Evolutionary conservation across 2,329 filamentous ascomycete genomes (phyloP), one percentile per base, ranked within the genome.

Genomic region (Cordyceps militaris): DNA sequence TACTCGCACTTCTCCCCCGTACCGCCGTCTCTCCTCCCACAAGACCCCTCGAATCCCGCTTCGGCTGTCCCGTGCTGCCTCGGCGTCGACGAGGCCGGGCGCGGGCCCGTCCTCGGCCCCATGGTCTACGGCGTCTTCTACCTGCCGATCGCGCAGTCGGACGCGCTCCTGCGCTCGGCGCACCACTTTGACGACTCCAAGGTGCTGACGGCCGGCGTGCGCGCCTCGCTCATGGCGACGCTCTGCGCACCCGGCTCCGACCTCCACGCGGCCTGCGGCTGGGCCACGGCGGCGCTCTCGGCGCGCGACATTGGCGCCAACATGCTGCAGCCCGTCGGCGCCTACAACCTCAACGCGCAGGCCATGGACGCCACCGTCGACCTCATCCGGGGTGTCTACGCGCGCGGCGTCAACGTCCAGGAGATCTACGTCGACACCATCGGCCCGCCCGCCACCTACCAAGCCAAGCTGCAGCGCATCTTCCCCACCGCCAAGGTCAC

Each of bases 371-470:
- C 93, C 4, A 97, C 93, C 0, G 84, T 96, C 24, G 82, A 83
- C 40, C 78, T 99, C 54, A 93, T 97, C 66, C 79, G 84, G 57
- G 85, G 85, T 36, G 88, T 96, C 4, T 80, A 94, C 36, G 84
- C 83, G 9, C 79, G 80, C 21, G 89, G 90, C 36, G 88, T 97
- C 61, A 91, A 95, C 70, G 78, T 97, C 4, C 82, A 79, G 58
- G 90, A 97, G 71, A 89, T 99, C 53, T 99, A 91, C 71, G 92
- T 99, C 69, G 93, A 99, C 74, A 97, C 93, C 2, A 88, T 97
- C 67, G 93, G 93, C 34, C 87, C 81, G 57, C 92, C 93, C 1
- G 84, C 82, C 19, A 76, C 84, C 4, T 96, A 97, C 76, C 92
- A 97, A 77, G 84, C 82, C 67, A 90, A 87, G 68, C 78, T 99